Conservation (phyloP, 148 eudicot genomes). For the Chenopodium album region DNA sequence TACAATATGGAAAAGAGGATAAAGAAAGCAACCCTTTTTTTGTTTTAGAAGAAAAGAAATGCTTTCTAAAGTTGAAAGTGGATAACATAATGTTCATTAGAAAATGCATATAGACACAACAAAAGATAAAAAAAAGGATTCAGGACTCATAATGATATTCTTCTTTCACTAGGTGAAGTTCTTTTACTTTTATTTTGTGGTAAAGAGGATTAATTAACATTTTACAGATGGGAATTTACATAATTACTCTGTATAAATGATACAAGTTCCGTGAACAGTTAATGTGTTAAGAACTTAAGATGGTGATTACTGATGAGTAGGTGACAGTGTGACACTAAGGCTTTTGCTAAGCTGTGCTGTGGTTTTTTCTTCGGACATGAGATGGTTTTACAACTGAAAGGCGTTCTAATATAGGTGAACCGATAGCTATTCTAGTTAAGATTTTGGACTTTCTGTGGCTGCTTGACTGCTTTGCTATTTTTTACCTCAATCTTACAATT, state of each 20-base stretch:
- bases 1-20: conserved; percentile 3
- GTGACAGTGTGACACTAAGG: background rate
- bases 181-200: background rate
- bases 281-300: background rate
- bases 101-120: background rate
- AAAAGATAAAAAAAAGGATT: background rate
- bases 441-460: too few species aligned
- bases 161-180: background rate
- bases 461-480: too few species aligned
- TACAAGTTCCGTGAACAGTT: background rate
- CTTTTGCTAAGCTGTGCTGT: background rate
- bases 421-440: too few species aligned
- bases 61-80: conserved; percentile 12
- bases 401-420: background rate
- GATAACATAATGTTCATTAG: conserved; percentile 9
- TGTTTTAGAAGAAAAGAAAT: conserved; percentile 14
- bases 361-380: background rate
- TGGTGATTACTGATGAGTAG: background rate
- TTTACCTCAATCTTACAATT: too few species aligned
- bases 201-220: background rate
- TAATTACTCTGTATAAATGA: background rate
- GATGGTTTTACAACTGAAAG: background rate
- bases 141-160: conserved; percentile 3
- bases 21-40: conserved; percentile 17
- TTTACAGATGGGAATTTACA: too few species aligned